These are phyloP conservation scores for Verticillium albo-atrum DNA, from an alignment of 2,329 filamentous ascomycete species.

Conservation along the genomic window DNA sequence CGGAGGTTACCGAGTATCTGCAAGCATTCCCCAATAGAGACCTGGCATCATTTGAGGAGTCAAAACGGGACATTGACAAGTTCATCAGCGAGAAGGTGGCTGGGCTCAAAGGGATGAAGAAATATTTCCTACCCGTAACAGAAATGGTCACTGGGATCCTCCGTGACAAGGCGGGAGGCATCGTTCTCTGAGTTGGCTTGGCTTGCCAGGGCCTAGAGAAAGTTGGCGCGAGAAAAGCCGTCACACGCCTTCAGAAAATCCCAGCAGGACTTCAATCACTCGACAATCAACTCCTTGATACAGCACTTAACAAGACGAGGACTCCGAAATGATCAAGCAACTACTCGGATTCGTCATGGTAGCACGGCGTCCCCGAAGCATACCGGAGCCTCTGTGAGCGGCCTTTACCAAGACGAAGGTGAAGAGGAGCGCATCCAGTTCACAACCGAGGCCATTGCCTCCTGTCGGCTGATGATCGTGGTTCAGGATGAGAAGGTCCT, in stretches of 20 bases:
- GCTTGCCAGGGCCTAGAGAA: not conserved
- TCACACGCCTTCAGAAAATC: not conserved
- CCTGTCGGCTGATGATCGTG: constrained; percentile 1
- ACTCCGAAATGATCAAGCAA: too few species aligned
- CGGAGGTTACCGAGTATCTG: constrained; percentile 9
- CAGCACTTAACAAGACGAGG: too few species aligned
- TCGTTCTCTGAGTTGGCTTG: not conserved
- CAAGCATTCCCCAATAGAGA: constrained; percentile 14
- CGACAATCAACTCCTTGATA: not conserved
- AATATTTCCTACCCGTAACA: not conserved
- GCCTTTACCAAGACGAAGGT: not conserved
- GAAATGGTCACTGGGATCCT: not conserved
- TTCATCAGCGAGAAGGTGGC: not conserved
- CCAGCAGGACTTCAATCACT: not conserved
- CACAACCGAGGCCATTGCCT: not conserved
- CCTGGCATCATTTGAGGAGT: constrained; percentile 14
- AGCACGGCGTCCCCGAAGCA: not conserved
- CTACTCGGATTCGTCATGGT: too few species aligned
- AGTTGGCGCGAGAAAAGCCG: not conserved
- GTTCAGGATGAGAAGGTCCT: constrained; percentile 6
- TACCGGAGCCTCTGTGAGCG: not conserved
- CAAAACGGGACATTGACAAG: constrained; percentile 1
- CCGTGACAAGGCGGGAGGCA: not conserved
- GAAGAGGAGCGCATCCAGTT: not conserved
- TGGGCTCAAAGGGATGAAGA: not conserved